Conservation (phyloP, 495 filamentous ascomycete genomes). For the Bathelium albidoporum region DNA sequence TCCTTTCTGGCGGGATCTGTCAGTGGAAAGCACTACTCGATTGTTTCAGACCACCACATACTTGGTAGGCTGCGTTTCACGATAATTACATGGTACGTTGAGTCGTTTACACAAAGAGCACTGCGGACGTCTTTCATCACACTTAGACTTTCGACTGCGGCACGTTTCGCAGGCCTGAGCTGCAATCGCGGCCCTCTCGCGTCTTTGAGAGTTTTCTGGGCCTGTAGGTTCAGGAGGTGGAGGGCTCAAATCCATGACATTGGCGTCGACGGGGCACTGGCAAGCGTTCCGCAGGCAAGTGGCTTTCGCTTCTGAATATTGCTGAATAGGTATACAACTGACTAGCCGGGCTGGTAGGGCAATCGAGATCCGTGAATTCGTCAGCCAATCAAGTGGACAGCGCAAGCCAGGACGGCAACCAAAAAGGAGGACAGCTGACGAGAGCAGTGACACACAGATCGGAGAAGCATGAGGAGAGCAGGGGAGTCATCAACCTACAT, state of each 20-base stretch:
- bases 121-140: constrained; percentile 27
- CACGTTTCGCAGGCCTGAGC: constrained; percentile 31
- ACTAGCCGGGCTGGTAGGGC: too few relatives aligned
- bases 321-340: too few relatives aligned
- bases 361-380: neutral
- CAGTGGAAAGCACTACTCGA: constrained; percentile 7
- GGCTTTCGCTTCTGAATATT: neutral
- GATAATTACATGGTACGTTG: constrained; percentile 48
- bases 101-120: constrained; percentile 29
- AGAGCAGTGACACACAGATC: too few relatives aligned
- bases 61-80: constrained; percentile 54
- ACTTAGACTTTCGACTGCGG: constrained; percentile 27
- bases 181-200: constrained; percentile 26
- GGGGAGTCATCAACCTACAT: neutral
- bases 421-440: too few relatives aligned
- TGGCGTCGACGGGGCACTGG: neutral
- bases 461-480: too few relatives aligned
- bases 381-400: too few relatives aligned
- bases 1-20: constrained; percentile 39
- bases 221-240: neutral
- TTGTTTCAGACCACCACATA: constrained; percentile 28
- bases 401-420: too few relatives aligned
- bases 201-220: constrained; percentile 15
- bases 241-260: neutral
- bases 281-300: neutral